These are phyloP conservation scores for Toxicodendron radicans DNA, from an alignment of 345 rosid genomes.

Conservation along the genomic window DNA sequence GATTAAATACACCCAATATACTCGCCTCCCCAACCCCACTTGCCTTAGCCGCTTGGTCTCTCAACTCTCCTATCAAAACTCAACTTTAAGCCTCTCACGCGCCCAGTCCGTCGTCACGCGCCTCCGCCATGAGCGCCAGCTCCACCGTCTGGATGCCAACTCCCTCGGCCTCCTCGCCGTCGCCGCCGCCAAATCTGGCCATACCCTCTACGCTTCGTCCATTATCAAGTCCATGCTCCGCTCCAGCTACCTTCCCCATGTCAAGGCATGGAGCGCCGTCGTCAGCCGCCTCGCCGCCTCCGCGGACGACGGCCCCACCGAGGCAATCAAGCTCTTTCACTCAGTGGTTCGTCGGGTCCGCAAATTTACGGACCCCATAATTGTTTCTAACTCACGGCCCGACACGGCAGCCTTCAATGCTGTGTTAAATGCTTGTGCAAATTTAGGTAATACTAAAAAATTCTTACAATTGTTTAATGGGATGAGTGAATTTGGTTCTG, in stretches of 20 bases:
- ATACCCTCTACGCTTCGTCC: constrained; percentile 68
- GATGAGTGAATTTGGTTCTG: constrained; percentile 59
- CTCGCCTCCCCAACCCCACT: constrained; percentile 71
- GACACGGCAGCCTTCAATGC: constrained; percentile 85
- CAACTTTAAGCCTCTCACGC: constrained; percentile 56
- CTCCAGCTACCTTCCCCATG: constrained; percentile 87
- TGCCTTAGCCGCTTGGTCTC: constrained; percentile 93
- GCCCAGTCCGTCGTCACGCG: constrained; percentile 90
- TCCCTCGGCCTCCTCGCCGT: constrained; percentile 89
- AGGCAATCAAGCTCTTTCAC: constrained; percentile 58
- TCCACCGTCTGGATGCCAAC: constrained; percentile 89
- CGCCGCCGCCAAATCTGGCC: constrained; percentile 74
- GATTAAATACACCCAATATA: constrained; percentile 54
- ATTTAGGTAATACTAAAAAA: constrained; percentile 57
- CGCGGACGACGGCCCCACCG: constrained; percentile 63
- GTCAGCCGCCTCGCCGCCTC: constrained; percentile 67
- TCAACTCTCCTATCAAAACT: constrained; percentile 70
- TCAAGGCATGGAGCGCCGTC: constrained; percentile 89
- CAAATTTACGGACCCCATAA: constrained; percentile 43
- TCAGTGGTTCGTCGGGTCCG: constrained; percentile 53
- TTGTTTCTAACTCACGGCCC: constrained; percentile 62
- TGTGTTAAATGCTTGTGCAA: constrained; percentile 84
- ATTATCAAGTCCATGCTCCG: constrained; percentile 87
- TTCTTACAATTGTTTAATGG: constrained; percentile 67
- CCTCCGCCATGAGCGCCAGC: constrained; percentile 84